Base-by-base conservation (phyloP, 257 asterid genomes). In the Fraxinus cuspidata region DNA sequence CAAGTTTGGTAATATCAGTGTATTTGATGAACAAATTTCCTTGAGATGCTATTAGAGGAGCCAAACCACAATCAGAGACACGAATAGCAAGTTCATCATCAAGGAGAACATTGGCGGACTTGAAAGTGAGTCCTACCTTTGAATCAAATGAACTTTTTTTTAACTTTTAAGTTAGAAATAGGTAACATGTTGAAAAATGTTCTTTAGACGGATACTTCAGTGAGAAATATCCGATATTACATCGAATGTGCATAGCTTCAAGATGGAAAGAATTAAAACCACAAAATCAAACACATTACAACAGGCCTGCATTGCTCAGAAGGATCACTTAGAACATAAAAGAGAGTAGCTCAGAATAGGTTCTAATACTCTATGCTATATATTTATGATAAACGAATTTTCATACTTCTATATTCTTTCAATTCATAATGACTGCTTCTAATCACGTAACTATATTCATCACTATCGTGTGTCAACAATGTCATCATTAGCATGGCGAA, bases 41-140 rank as follows among this genome's bases (percentile, higher is more conserved):
- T 47, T 27, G 29, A 65, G 97, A 90, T 75, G 88, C 76, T 27
- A 90, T 84, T 75, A 95, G 85, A 32, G 98, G 89, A 86, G 98
- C 91, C 89, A 95, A 88, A 81, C 98, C 99, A 79, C 97, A 95
- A 80, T 95, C 99, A 49, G 99, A 95, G 25, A 95, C 92, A 35
- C 79, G 90, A 69, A 95, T 96, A 18, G 89, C 81, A 68, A 93
- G 92, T 81, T 93, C 98, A 74, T 95, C 97, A 56, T 95, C 98
- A 21, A 95, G 97, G 80, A 95, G 97, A 79, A 95, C 90, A 83
- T 95, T 95, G 60, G 92, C 86, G 0, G 96, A 88, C 89, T 93
- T 95, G 92, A 95, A 93, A n/a, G n/a, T n/a, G n/a, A 93, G 85
- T n/a, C n/a, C n/a, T n/a, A n/a, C n/a, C n/a, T n/a, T n/a, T n/a